Evolutionary conservation across 2,329 filamentous ascomycete genomes (phyloP), one percentile per base, ranked within the genome.

Genomic region (Botrytis medusae): DNA sequence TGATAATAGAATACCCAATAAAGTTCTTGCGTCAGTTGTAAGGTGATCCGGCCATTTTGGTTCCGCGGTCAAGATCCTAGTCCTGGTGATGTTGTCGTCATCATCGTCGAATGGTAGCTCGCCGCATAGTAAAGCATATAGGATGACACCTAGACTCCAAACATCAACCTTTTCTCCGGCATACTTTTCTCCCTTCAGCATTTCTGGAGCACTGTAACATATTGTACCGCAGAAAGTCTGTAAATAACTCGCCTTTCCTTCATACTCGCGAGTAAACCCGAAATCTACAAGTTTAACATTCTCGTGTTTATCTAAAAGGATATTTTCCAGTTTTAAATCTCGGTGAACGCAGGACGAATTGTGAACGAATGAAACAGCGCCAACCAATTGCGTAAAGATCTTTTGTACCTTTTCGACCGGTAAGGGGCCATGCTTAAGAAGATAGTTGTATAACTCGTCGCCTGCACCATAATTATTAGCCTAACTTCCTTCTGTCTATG

Each of bases 221-320:
- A 99, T 92, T 0, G 96, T 99, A 8, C 96, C 96, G 82, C 96
- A 99, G 83, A 97, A 99, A 1, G 96, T 99, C 83, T 98, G 95
- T 72, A 99, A 84, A 80, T 98, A 95, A 82, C 95, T 98, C 44
- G 93, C 89, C 79, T 97, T 94, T 74, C 95, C 95, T 83, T 98
- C 94, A 82, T 99, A 99, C 83, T 99, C 96, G 77, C 96, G 88
- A 18, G 96, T 99, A 81, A 99, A 99, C 29, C 96, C 96, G 84
- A 99, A 99, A 82, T 99, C 96, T 77, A 97, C 95, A 74, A 99
- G 85, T 84, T 99, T 99, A 78, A 99, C 96, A 80, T 98, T 97
- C 81, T 97, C 95, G 81, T 98, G 88, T 82, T 97, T 98, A 84
- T 99, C 96, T 77, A 99, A 88, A 63, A 99, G 85, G 74, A 99